Evolutionary conservation across 2,329 filamentous ascomycete species (phyloP).

Genomic region (Microsporum ferrugineum): DNA sequence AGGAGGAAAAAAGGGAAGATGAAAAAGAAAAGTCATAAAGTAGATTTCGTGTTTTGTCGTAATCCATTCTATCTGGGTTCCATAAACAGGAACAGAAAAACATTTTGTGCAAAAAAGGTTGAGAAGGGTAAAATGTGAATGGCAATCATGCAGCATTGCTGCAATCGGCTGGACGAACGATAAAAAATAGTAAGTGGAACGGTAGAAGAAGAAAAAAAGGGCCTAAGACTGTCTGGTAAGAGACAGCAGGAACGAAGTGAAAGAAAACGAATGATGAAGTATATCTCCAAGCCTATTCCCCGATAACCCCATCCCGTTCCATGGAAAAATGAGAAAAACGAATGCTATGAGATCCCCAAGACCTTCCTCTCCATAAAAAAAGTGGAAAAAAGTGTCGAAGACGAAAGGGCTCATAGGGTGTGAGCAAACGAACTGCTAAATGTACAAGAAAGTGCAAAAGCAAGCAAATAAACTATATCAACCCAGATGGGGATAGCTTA

Average conservation of each 20-base stretch:
- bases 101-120: background rate
- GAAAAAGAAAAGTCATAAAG: background rate
- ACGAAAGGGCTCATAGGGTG: background rate
- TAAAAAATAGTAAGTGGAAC: background rate
- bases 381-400: background rate
- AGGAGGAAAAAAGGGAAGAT: background rate
- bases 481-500: slow-evolving; percentile 3
- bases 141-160: background rate
- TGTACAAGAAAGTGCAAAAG: background rate
- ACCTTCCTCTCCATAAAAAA: background rate
- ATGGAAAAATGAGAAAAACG: background rate
- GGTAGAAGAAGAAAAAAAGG: background rate
- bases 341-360: background rate
- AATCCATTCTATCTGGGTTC: background rate
- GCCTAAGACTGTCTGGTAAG: background rate
- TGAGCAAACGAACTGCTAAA: background rate
- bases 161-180: background rate
- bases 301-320: background rate
- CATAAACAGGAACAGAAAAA: background rate
- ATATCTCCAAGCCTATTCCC: background rate
- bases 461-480: background rate
- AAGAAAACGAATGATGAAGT: background rate
- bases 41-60: background rate
- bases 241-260: background rate
- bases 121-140: background rate